Evolutionary conservation across 2,329 filamentous ascomycete genomes (phyloP), one percentile per base, ranked within the genome.

Genomic region (Diaporthe nobilis): DNA sequence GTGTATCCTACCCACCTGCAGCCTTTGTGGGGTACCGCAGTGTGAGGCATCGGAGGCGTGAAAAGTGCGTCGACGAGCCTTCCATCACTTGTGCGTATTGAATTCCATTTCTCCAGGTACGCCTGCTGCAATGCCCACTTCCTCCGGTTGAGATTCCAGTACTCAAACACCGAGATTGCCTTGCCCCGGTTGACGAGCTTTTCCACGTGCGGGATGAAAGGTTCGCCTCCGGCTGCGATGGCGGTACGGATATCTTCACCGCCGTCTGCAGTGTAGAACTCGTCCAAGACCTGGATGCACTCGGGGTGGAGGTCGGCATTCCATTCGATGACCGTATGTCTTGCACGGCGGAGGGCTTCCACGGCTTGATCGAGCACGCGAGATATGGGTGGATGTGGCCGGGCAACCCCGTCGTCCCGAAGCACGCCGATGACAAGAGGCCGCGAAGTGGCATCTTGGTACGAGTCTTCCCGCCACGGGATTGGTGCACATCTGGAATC

Each of bases 61-160:
- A 94, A 80, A 0, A 93, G 78, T 0, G 91, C 82, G 79, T 94
- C 91, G 0, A 91, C 88, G 0, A 80, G 78, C 7, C 82, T 83
- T 0, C 88, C 90, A 87, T 87, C 0, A 47, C 77, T 0, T 84
- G 80, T 3, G 87, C 89, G 22, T 79, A 83, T 0, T 85, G 82
- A 0, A 80, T 88, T 88, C 91, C 91, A 93, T 75, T 91, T 89
- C 67, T 91, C 86, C 1, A 92, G 85, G 73, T 91, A 92, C 3
- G 83, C 84, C 75, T 91, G 87, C 77, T 92, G 90, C 78, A 86
- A 83, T 0, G 83, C 84, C 37, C 85, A 74, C 79, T 93, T 93
- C 37, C 86, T 85, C 76, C 85, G 89, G 82, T 93, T 93, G 9
- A 94, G 85, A 78, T 93, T 91, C 92, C 91, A 94, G 82, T 93